Evolutionary conservation across 208 protist species (phyloP).

Genomic region (Blastocrithidia nonstop): DNA sequence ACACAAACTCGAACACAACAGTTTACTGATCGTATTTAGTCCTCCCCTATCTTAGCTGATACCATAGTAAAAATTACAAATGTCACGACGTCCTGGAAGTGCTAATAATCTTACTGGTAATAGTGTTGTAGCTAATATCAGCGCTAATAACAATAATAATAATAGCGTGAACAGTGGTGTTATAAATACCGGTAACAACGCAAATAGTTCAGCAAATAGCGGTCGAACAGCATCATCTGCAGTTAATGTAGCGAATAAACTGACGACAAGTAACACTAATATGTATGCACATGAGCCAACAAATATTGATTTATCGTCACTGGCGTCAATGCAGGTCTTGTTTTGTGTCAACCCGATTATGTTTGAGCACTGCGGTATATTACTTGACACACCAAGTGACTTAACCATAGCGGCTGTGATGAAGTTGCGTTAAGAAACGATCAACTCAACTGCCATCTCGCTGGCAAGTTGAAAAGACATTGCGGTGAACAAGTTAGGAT

Average conservation of each 20-base stretch:
- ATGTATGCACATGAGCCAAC: no score
- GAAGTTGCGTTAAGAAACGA: conserved; percentile 44
- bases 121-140: background rate
- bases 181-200: background rate
- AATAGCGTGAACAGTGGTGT: background rate
- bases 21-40: background rate
- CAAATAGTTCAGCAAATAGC: no score
- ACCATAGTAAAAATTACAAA: background rate
- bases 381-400: conserved; percentile 48
- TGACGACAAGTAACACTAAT: no score
- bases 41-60: background rate
- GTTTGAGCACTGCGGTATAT: conserved; percentile 65
- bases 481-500: conserved; percentile 37
- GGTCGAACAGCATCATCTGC: no score
- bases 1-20: no score
- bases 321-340: conserved; percentile 19
- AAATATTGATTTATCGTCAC: no score
- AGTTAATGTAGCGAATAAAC: no score
- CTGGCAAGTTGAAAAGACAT: conserved; percentile 64
- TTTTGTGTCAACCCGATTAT: conserved; percentile 76
- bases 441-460: conserved; percentile 60
- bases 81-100: background rate
- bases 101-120: background rate
- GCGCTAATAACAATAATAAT: no score
- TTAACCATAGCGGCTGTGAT: conserved; percentile 62